Conservation (phyloP, 108 stramenopile genomes). For the Mediolabrus comicus region DNA sequence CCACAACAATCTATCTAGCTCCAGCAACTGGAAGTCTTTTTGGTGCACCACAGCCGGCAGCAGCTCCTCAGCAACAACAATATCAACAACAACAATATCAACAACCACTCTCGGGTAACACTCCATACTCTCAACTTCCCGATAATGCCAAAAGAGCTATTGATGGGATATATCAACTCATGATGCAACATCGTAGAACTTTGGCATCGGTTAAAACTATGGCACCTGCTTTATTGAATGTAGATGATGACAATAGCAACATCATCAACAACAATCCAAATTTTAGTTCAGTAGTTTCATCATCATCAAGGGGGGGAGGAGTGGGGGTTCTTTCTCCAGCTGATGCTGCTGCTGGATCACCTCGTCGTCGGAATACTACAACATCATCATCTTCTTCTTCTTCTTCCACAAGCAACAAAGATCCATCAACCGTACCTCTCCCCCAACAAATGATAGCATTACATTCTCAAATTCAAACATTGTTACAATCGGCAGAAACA, state of each 20-base stretch:
- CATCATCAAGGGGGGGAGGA: not conserved
- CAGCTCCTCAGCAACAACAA: constrained; percentile 28
- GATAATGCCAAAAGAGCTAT: constrained; percentile 63
- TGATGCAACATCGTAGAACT: constrained; percentile 78
- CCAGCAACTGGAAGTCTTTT: constrained; percentile 17
- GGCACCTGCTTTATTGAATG: constrained; percentile 58
- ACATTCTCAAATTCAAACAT: constrained; percentile 19
- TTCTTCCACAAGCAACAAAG: not conserved
- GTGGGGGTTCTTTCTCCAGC: constrained; percentile 40
- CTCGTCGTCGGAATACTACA: constrained; percentile 7
- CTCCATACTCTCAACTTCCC: constrained; percentile 61
- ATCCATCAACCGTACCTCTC: constrained; percentile 30
- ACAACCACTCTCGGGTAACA: constrained; percentile 54
- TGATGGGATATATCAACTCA: constrained; percentile 71
- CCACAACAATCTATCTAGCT: not conserved
- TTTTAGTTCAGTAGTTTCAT: too few species aligned
- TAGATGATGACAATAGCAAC: not conserved
- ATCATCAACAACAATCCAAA: not conserved
- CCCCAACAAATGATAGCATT: constrained; percentile 36
- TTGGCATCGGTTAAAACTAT: constrained; percentile 64
- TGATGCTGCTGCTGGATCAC: constrained; percentile 55
- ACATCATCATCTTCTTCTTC: not conserved
- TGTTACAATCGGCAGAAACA: constrained; percentile 22
- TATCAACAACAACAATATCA: constrained; percentile 33
- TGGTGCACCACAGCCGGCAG: constrained; percentile 25